Evolutionary conservation across 2,329 filamentous ascomycete genomes (phyloP), one percentile per base, ranked within the genome.

Genomic region (Fusarium nelsonii): DNA sequence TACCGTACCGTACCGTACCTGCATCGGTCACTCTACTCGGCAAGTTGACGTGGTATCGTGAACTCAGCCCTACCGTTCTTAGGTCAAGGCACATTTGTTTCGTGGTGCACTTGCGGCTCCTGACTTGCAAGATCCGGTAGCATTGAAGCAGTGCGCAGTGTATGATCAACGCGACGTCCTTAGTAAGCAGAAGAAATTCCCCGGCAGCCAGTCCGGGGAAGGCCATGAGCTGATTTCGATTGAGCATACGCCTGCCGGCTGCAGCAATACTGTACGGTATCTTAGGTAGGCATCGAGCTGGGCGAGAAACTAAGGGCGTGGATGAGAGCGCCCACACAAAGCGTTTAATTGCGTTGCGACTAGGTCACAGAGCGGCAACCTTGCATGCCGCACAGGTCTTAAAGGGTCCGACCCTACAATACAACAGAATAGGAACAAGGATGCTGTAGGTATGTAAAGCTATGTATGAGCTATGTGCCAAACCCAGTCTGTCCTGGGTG

Each of bases 311-410:
- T 65, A 57, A 61, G 67, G 68, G 57, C 65, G 55, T 63, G 43
- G 40, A n/a, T 44, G 55, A 57, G 56, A 69, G 69, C 48, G 51
- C 62, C 56, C 54, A 63, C 41, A 40, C 28, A 56, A 23, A 45
- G 39, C 37, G 34, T 63, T 63, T 64, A 48, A 54, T 69, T 64
- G 63, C 54, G 63, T 66, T 62, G 63, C 45, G 59, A 61, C 63
- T 34, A 63, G 65, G 43, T 50, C 46, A 45, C 60, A 68, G 64
- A 67, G 58, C 51, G 48, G 61, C 58, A 65, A 46, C 57, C 65
- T 61, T 73, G 68, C 63, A 71, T 67, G 69, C 64, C 57, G 54
- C 58, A 62, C 66, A 56, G 60, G 64, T 67, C 63, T 74, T 66
- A 61, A 72, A 56, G 63, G 71, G 56, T 64, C 66, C 68, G 58